Evolutionary conservation across 192 early-diverging fungal genomes (phyloP).

Genomic region (Dispira simplex): DNA sequence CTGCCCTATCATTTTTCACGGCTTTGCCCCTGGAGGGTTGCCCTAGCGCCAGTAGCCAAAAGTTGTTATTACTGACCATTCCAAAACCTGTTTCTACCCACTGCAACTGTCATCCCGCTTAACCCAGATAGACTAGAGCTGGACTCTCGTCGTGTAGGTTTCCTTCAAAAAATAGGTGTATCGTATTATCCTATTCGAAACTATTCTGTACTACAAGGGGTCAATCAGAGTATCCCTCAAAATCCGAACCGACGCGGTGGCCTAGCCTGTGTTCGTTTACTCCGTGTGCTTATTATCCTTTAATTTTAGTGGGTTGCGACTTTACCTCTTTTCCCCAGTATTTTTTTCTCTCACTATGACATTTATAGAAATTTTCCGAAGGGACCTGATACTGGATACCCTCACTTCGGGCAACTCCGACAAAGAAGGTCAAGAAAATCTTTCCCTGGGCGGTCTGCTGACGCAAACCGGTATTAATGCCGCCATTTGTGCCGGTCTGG

Average conservation of each 20-base stretch:
- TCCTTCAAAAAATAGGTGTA: no score
- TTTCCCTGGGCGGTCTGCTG: constrained; percentile 36
- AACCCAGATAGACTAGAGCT: no score
- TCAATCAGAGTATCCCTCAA: no score
- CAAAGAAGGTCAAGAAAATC: constrained; percentile 12
- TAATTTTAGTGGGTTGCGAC: not conserved
- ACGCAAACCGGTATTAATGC: constrained; percentile 44
- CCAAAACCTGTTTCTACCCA: no score
- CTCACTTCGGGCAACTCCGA: not conserved
- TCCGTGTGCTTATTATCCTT: not conserved
- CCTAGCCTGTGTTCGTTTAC: not conserved
- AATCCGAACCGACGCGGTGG: not conserved
- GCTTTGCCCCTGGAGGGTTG: no score
- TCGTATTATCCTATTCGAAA: no score
- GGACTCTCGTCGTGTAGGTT: no score
- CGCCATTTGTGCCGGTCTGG: constrained; percentile 32
- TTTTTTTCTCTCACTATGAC: not conserved
- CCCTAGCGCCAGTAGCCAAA: no score
- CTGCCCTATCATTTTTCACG: no score
- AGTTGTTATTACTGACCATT: no score
- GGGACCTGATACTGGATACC: not conserved
- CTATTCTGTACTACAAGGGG: no score
- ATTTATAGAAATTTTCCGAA: not conserved
- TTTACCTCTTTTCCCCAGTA: not conserved
- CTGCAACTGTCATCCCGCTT: no score